Evolutionary conservation across 495 filamentous ascomycete species (phyloP), one percentile per base, ranked within the genome.

Genomic region (Copromyces sp.): DNA sequence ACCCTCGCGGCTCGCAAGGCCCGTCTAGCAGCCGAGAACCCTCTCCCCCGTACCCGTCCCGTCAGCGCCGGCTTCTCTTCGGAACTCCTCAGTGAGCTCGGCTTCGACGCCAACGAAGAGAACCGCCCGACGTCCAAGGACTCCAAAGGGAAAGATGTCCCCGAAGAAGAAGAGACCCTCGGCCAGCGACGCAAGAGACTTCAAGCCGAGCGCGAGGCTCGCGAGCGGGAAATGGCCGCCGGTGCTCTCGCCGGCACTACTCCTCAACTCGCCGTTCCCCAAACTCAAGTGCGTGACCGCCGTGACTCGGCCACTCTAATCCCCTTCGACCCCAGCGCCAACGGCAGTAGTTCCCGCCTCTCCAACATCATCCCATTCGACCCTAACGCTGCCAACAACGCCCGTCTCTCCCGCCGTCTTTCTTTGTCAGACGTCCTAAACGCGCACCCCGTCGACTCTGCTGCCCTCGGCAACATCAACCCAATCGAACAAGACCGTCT

Each of bases 151-250:
- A 40, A 70, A 69, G 29, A 8, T 20, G 74, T 80, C 1, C 80
- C 83, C 7, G 91, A 90, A 72, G 86, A 87, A 70, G 93, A 97
- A 74, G 95, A 99, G 79, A 97, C 94, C 0, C 87, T 99, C 3
- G 95, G 90, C 14, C 93, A 98, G 78, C 90, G 95, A 9, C 90
- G 94, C 4, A 88, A 86, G 72, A 89, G 95, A 16, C 86, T 99
- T 1, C 92, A 94, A 79, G 89, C 87, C 61, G 92, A 95, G 81
- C 86, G 85, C 12, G 86, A 90, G 73, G 86, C 87, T 4, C 82
- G 83, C 41, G 85, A 83, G 41, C 81, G 82, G 32, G 83, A 86
- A 80, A 81, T 84, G 76, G 74, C 76, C 73, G 41, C 80, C 77
- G 65, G 71, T 39, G 38, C 68, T 3, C 71, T 73, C 9, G 32